Evolutionary conservation across 768 basidiomycete species (phyloP).

Genomic region (Hypsizygus marmoreus): DNA sequence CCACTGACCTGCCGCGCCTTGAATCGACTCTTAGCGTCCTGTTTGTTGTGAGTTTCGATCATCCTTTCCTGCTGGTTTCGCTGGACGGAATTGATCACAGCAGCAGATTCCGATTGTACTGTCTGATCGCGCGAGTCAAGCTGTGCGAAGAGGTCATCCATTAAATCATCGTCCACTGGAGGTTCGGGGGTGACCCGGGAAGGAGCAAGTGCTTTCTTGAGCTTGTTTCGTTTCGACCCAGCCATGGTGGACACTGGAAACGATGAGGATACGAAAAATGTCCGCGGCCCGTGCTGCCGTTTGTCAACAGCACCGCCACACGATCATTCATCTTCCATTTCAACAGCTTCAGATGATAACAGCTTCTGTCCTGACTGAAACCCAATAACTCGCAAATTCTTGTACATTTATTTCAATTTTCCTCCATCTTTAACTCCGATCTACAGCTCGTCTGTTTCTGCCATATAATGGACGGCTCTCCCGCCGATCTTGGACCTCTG

Average conservation of each 20-base stretch:
- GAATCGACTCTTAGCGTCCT: conserved; percentile 64
- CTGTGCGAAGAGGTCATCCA: conserved; percentile 77
- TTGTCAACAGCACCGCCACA: conserved; percentile 17
- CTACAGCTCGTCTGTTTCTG: not conserved
- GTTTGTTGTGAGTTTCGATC: conserved; percentile 39
- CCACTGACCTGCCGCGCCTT: conserved; percentile 66
- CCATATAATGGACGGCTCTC: conserved; percentile 25
- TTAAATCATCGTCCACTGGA: conserved; percentile 57
- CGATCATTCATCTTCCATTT: conserved; percentile 6
- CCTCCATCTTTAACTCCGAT: conserved; percentile 1
- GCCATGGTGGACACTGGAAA: conserved; percentile 35
- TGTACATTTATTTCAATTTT: too few relatives aligned
- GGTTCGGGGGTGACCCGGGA: conserved; percentile 29
- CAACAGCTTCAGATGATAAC: not conserved
- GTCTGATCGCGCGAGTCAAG: conserved; percentile 64
- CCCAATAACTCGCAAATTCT: not conserved
- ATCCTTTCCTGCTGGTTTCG: conserved; percentile 33
- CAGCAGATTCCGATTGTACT: conserved; percentile 50
- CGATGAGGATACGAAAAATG: not conserved
- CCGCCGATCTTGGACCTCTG: conserved; percentile 34
- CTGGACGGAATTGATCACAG: conserved; percentile 50
- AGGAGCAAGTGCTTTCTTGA: conserved; percentile 45
- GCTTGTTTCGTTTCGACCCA: conserved; percentile 58
- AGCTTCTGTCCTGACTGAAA: not conserved
- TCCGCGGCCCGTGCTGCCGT: not conserved